Evolutionary conservation across 2,329 filamentous ascomycete species (phyloP).

Genomic region (Knufia petricola): DNA sequence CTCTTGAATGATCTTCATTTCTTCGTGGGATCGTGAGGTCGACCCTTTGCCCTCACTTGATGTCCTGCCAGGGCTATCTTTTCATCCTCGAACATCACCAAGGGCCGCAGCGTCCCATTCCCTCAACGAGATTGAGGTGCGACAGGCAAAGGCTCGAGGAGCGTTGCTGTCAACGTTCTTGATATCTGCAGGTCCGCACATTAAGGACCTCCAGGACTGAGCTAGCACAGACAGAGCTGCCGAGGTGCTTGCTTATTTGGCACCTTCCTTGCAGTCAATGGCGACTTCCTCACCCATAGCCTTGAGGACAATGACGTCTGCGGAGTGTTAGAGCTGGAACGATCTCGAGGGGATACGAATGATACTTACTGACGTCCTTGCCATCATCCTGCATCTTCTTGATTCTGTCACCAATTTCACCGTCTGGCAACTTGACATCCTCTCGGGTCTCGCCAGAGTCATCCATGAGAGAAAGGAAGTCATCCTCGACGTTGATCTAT

Average conservation of each 20-base stretch:
- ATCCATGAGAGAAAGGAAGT: conserved; percentile 87
- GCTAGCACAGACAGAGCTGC: too few species aligned
- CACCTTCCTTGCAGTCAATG: conserved; percentile 83
- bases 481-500: conserved; percentile 88
- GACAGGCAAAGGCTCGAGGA: too few species aligned
- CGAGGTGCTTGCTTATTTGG: background rate
- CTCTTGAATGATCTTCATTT: too few species aligned
- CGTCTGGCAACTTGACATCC: conserved; percentile 86
- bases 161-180: too few species aligned
- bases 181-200: too few species aligned
- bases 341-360: conserved; percentile 6
- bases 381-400: conserved; percentile 63
- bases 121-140: too few species aligned
- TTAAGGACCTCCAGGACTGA: too few species aligned
- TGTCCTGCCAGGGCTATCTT: too few species aligned
- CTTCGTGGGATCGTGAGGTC: too few species aligned
- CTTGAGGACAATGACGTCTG: conserved; percentile 84
- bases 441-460: conserved; percentile 82
- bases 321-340: conserved; percentile 10
- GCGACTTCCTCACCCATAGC: conserved; percentile 92
- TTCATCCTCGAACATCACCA: too few species aligned
- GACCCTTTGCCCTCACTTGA: too few species aligned
- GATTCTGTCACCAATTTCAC: conserved; percentile 82
- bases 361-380: conserved; percentile 79
- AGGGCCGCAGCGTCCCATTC: too few species aligned